Evolutionary conservation across 306 rosid species (phyloP), one percentile per base, ranked within the genome.

Genomic region (Oxytropis ochrocephala): DNA sequence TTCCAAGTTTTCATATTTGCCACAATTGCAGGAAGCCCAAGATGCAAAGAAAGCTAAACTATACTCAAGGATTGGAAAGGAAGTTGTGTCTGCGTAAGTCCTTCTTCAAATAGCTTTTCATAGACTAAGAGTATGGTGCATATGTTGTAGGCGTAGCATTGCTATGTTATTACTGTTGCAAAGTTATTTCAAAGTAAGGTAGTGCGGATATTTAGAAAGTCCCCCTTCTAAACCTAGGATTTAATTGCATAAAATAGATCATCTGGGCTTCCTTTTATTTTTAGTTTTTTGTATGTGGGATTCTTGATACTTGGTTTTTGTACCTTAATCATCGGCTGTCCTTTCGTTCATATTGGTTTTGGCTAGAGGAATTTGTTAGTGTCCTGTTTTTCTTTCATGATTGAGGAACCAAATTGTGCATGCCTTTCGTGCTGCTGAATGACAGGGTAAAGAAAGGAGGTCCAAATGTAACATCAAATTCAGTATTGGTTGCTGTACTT

Each of bases 21-120:
- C 24, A 60, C 30, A 10, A 67, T 44, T 75, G 65, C 81, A 87
- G 98, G 92, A 80, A 17, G 81, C 83, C 64, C 87, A 88, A 72
- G 81, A 89, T 83, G 89, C 88, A 27, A 92, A 87, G 87, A 92
- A 87, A 81, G 79, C 83, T 62, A 94, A 94, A 84, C 87, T 94
- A 13, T 90, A 81, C 70, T 74, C 88, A 10, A 85, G 86, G 84
- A 88, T 90, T 8, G 98, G 97, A 55, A 94, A 94, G 88, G 94
- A 94, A 62, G 96, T 88, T 52, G 90, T 94, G 50, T 90, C 96
- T 50, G 96, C 98, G 96, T 93, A 85, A 79, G 97, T 85, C 60
- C 53, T 36, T 75, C 65, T 53, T 50, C 41, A 6, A 32, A 7
- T 54, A 6, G 42, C 44, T 53, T 53, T 65, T 76, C 53, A 63